These are phyloP conservation scores for Parastagonospora nodorum DNA, from an alignment of 2,329 filamentous ascomycete species.

Conservation along the genomic window DNA sequence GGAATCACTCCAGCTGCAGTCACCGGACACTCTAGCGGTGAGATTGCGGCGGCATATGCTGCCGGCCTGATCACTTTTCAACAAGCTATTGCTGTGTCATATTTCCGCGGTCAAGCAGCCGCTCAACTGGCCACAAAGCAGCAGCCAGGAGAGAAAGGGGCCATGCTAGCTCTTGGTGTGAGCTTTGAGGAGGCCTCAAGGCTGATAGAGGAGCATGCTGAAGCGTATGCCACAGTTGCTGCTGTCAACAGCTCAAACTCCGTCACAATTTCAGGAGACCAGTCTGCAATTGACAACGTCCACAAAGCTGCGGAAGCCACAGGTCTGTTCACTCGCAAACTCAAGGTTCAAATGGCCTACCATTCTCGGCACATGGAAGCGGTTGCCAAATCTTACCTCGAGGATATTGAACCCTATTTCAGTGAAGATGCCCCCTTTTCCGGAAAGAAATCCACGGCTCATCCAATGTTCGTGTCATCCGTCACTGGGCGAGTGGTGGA, in stretches of 20 bases:
- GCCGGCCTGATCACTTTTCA: conserved; percentile 11
- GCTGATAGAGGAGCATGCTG: neutral
- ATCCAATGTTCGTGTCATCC: neutral
- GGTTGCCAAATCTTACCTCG: conserved; percentile 16
- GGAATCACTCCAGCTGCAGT: conserved; percentile 15
- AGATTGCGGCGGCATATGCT: conserved; percentile 28
- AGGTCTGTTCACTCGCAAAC: conserved; percentile 45
- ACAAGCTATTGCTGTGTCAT: conserved; percentile 5
- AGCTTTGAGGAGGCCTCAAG: conserved; percentile 3
- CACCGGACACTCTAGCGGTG: conserved; percentile 25
- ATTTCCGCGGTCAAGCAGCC: conserved; percentile 1
- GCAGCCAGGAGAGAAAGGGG: neutral
- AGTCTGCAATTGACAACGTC: conserved; percentile 40
- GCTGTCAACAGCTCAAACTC: conserved; percentile 46
- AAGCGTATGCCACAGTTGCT: conserved; percentile 12
- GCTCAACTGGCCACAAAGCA: neutral
- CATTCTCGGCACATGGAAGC: conserved; percentile 52
- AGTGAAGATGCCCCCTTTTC: neutral
- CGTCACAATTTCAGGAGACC: conserved; percentile 52
- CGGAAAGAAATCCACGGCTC: neutral
- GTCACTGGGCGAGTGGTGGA: neutral
- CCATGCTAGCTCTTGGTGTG: conserved; percentile 6
- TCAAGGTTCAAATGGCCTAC: conserved; percentile 52
- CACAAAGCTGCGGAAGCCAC: conserved; percentile 38
- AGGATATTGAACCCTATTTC: conserved; percentile 6